These are phyloP conservation scores for Platanthera guangdongensis DNA, from an alignment of 106 monocot species.

Conservation along the genomic window DNA sequence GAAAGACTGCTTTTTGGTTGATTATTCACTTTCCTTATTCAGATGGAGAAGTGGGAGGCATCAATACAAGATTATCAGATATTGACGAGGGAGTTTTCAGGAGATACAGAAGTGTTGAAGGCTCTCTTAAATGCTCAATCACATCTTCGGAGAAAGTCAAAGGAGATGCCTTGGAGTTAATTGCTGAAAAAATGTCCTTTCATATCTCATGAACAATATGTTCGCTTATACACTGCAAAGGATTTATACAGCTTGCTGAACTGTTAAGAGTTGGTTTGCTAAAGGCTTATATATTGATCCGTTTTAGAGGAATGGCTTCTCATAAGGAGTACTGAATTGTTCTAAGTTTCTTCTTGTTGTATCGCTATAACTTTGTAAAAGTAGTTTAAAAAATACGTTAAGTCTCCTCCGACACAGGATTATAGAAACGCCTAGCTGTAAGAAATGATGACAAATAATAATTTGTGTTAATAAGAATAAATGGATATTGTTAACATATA, in stretches of 20 bases:
- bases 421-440: no score
- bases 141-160: constrained; percentile 20
- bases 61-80: constrained; percentile 52
- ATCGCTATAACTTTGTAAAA: no score
- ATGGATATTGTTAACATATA: no score
- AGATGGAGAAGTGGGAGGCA: constrained; percentile 69
- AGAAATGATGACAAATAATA: no score
- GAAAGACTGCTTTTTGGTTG: not conserved
- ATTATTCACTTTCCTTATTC: not conserved
- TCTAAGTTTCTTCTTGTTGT: not conserved
- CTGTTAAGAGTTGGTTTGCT: not conserved
- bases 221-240: not conserved
- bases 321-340: not conserved
- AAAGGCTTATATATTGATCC: not conserved
- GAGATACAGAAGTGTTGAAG: constrained; percentile 49
- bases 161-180: not conserved
- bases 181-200: no score
- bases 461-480: no score
- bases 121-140: constrained; percentile 32
- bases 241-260: not conserved
- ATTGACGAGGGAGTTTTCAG: constrained; percentile 43
- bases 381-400: no score
- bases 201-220: not conserved
- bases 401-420: no score
- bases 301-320: not conserved